phyloP scores from a whole-genome alignment of 371 early-diverging fungal genomes.

The Syncephalastrum racemosum region DNA sequence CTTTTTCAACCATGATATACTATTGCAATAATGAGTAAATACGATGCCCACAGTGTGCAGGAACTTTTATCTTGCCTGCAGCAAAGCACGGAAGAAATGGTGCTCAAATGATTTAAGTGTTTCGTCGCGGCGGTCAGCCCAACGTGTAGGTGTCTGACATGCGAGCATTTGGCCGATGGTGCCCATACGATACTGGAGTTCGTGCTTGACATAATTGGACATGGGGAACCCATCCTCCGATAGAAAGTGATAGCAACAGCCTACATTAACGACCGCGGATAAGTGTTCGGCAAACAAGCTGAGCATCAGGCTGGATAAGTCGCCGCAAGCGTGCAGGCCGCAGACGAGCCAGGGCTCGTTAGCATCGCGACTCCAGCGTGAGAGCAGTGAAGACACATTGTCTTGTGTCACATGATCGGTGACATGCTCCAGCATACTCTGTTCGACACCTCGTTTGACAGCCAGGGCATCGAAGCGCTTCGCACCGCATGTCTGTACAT shows the following conservation, averaged over 20 bases:
- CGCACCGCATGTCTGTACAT: conserved; percentile 81
- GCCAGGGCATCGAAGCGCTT: conserved; percentile 49
- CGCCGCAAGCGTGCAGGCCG: conserved; percentile 87
- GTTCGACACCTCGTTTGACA: conserved; percentile 24
- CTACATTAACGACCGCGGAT: conserved; percentile 72
- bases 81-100: conserved; percentile 75
- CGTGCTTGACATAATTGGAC: conserved; percentile 31
- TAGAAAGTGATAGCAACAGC: conserved; percentile 85
- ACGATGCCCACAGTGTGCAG: background rate
- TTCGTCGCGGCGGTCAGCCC: conserved; percentile 56
- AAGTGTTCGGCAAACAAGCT: conserved; percentile 70
- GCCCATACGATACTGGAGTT: conserved; percentile 42
- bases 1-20: conserved; percentile 55
- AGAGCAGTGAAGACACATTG: conserved; percentile 46
- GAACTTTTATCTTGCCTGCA: conserved; percentile 39
- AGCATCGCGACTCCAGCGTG: conserved; percentile 28
- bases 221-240: conserved; percentile 40
- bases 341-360: conserved; percentile 66
- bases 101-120: conserved; percentile 63
- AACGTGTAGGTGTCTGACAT: conserved; percentile 81
- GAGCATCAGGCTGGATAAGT: conserved; percentile 71
- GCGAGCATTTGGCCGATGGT: conserved; percentile 78
- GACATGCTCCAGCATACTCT: conserved; percentile 50
- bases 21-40: conserved; percentile 4
- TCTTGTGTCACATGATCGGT: conserved; percentile 57